Evolutionary conservation across 2,329 filamentous ascomycete genomes (phyloP).

Genomic region (Aureobasidium lini): DNA sequence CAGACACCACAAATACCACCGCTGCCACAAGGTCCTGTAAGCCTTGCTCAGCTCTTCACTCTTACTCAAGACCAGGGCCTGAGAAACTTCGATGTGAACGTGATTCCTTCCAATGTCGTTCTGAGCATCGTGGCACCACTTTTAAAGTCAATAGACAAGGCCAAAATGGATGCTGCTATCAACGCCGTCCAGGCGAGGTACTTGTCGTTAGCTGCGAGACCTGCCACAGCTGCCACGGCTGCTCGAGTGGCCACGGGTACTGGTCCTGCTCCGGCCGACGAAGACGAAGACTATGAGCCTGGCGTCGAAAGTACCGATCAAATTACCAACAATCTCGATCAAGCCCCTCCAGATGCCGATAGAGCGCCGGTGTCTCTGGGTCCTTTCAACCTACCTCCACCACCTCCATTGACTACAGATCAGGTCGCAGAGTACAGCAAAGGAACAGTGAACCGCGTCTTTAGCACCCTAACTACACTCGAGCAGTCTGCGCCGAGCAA

Average conservation of each 20-base stretch:
- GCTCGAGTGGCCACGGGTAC: conserved; percentile 25
- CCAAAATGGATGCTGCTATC: conserved; percentile 64
- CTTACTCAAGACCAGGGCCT: conserved; percentile 69
- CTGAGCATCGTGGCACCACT: conserved; percentile 76
- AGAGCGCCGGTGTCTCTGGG: conserved; percentile 51
- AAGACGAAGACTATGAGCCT: conserved; percentile 90
- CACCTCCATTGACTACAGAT: conserved; percentile 63
- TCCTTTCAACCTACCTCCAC: conserved; percentile 71
- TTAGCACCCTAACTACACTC: conserved; percentile 66
- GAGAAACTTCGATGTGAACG: conserved; percentile 73
- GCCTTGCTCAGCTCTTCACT: conserved; percentile 77
- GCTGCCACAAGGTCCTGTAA: conserved; percentile 67
- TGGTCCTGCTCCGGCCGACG: conserved; percentile 62
- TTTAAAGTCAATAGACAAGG: conserved; percentile 62
- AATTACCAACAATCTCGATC: conserved; percentile 68
- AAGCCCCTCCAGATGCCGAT: conserved; percentile 44
- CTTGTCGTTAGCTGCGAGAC: conserved; percentile 28
- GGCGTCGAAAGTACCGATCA: conserved; percentile 73
- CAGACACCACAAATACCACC: conserved; percentile 47
- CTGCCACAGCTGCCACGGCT: conserved; percentile 23
- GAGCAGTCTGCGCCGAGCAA: conserved; percentile 53
- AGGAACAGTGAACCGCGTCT: conserved; percentile 66
- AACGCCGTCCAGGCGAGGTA: conserved; percentile 44
- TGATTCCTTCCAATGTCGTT: conserved; percentile 67
- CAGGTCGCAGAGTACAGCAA: conserved; percentile 68